These are phyloP conservation scores for Aspergillus sp. DNA, from an alignment of 2,329 filamentous ascomycete genomes.

Conservation along the genomic window DNA sequence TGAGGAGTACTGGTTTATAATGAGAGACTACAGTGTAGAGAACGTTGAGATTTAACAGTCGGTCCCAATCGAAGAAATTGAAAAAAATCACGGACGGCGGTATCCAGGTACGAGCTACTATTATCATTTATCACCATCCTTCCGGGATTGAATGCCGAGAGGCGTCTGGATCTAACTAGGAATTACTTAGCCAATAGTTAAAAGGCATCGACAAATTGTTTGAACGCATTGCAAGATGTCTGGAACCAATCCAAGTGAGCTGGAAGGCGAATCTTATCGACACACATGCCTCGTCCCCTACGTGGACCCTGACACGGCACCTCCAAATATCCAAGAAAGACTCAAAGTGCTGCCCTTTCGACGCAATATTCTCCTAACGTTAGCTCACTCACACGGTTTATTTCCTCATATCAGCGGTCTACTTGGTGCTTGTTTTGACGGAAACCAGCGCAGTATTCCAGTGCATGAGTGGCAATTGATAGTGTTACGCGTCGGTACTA, in stretches of 20 bases:
- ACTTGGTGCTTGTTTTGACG: slow-evolving; percentile 14
- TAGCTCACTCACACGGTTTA: slow-evolving; percentile 10
- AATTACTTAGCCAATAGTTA: no score
- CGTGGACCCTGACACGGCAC: slow-evolving; percentile 4
- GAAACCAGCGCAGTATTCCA: slow-evolving; percentile 9
- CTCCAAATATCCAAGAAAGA: not conserved
- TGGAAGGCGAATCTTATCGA: not conserved
- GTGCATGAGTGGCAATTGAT: slow-evolving; percentile 16
- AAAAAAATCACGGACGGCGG: no score
- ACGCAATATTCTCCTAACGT: slow-evolving; percentile 13
- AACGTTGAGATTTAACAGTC: no score
- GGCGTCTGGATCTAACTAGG: no score
- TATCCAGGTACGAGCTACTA: no score
- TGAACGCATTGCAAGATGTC: no score
- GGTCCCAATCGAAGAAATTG: no score
- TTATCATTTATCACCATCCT: no score
- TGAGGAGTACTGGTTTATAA: no score
- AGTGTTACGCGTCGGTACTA: slow-evolving; percentile 9
- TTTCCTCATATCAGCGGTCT: slow-evolving; percentile 11
- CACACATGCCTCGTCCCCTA: slow-evolving; percentile 14
- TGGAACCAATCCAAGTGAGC: not conserved
- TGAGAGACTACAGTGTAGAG: no score
- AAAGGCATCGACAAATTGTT: no score
- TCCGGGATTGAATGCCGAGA: no score
- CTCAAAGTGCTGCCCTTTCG: slow-evolving; percentile 7